Evolutionary conservation across 2,329 filamentous ascomycete species (phyloP), one percentile per base, ranked within the genome.

Genomic region (Exophiala sp.): DNA sequence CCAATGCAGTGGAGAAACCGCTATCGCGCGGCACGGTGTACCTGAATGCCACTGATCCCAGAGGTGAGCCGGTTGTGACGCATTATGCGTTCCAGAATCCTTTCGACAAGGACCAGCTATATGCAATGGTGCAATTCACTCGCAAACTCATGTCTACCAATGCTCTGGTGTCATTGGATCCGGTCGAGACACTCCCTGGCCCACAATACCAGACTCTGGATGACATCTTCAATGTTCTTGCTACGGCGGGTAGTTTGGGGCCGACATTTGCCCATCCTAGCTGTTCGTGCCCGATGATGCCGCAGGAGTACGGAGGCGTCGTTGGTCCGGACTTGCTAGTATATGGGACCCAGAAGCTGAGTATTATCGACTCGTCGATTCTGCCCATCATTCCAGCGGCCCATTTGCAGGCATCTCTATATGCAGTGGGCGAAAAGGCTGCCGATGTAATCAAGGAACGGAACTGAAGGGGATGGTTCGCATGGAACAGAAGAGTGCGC

Each of bases 401-500:
- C 1, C 67, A 70, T 59, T 64, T 69, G 13, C 63, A 67, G 55
- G 60, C 63, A 7, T 63, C 64, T 6, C 55, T 68, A n/a, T 72
- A 67, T 63, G 63, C 63, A 2, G 58, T 66, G 18, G 65, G 63
- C 0, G 65, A 67, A 53, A 62, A 62, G 40, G 64, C 61, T 1
- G 60, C 62, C 0, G 65, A 65, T 56, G 43, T 65, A 9, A 57
- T 59, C 44, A 57, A 57, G 48, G 48, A 10, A 14, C 39, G 39
- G 19, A 16, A n/a, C 22, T 29, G 23, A n/a, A 14, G 10, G 7
- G 14, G 30, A 34, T 34, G 30, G 10, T 34, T 9, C 32, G 6
- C 14, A 35, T n/a, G 5, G n/a, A 40, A 34, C 18, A 5, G 24
- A 27, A n/a, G n/a, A n/a, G n/a, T n/a, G n/a, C n/a, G n/a, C n/a